Evolutionary conservation across 179 eudicot genomes (phyloP).

Genomic region (Vitellaria paradoxa): DNA sequence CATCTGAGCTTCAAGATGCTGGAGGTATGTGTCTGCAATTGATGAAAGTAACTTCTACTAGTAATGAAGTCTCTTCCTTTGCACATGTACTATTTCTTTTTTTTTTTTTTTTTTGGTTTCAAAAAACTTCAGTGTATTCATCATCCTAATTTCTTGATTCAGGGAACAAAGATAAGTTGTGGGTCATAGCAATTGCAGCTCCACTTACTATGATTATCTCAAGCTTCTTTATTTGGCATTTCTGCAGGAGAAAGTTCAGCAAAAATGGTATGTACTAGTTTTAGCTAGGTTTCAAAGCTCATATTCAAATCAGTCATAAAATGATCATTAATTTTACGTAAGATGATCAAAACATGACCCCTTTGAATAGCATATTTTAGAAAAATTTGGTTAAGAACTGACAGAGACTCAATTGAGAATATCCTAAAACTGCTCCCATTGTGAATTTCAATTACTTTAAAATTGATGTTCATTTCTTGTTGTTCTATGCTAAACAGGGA

Average conservation of each 20-base stretch:
- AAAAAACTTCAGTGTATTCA: not conserved
- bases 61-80: no score
- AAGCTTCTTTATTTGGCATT: conserved; percentile 1
- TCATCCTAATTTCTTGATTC: not conserved
- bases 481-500: conserved; percentile 8
- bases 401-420: no score
- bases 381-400: no score
- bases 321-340: no score
- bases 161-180: conserved; percentile 8
- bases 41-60: not conserved
- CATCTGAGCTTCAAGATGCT: conserved; percentile 12
- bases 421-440: no score
- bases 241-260: conserved; percentile 7
- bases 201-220: conserved; percentile 1
- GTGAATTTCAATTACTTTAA: no score
- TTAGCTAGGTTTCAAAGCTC: not conserved
- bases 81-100: no score
- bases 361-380: no score
- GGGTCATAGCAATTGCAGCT: conserved; percentile 9
- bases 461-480: not conserved
- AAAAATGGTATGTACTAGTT: conserved; percentile 5
- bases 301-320: not conserved
- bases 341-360: no score
- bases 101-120: no score
- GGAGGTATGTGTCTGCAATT: conserved; percentile 12